These are phyloP conservation scores for Ensete ventricosum DNA, from an alignment of 176 grass and related monocot species.

Conservation along the genomic window DNA sequence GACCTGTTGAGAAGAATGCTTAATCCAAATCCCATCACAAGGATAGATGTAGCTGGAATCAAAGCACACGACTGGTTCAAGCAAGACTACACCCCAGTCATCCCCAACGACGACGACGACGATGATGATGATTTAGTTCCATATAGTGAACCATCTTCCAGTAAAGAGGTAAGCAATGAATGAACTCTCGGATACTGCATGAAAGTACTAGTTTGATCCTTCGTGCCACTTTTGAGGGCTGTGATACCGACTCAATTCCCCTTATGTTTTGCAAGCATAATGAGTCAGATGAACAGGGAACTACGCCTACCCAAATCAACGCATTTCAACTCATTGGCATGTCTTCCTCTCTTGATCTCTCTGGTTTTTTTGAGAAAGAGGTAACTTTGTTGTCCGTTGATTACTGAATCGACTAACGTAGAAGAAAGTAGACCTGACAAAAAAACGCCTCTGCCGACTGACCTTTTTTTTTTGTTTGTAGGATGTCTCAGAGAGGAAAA, in stretches of 20 bases:
- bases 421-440: too few species aligned
- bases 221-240: too few species aligned
- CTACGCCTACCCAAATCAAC: conserved; percentile 40
- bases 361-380: conserved; percentile 87
- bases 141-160: conserved; percentile 17
- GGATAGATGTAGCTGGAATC: conserved; percentile 54
- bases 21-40: conserved; percentile 46
- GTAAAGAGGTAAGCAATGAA: conserved; percentile 47
- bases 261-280: conserved; percentile 32
- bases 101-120: conserved; percentile 17
- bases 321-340: conserved; percentile 95
- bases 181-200: not conserved
- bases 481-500: conserved; percentile 61
- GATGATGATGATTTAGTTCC: conserved; percentile 38
- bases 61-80: conserved; percentile 68
- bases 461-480: conserved; percentile 10
- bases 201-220: too few species aligned
- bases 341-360: conserved; percentile 86
- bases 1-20: conserved; percentile 63
- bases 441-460: not conserved
- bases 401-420: too few species aligned
- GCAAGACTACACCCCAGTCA: conserved; percentile 44
- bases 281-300: conserved; percentile 17
- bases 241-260: not conserved
- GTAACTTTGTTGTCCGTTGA: conserved; percentile 7